These are phyloP conservation scores for Zygoascus biomembranicola DNA, from an alignment of 805 yeast genomes.

Conservation along the genomic window DNA sequence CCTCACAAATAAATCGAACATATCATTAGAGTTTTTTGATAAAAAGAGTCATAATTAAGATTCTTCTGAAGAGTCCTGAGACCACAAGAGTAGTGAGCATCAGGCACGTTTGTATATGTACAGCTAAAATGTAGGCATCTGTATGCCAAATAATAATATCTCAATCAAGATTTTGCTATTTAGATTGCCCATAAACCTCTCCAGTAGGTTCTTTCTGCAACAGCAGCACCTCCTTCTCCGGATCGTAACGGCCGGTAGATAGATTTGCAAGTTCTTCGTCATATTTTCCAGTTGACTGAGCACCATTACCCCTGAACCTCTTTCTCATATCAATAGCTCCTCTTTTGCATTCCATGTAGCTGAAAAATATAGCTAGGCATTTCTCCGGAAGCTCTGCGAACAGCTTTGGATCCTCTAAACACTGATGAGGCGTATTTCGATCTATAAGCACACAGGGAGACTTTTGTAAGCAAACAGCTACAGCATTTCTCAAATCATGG, in stretches of 20 bases:
- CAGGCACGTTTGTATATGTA: too few species aligned
- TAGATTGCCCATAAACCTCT: background rate
- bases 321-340: constrained; percentile 35
- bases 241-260: constrained; percentile 72
- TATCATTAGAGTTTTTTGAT: too few species aligned
- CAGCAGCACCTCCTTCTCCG: constrained; percentile 71
- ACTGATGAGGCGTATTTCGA: constrained; percentile 81
- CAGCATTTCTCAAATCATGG: constrained; percentile 88
- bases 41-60: too few species aligned
- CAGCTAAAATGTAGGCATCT: background rate
- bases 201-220: constrained; percentile 30
- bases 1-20: too few species aligned
- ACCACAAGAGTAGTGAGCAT: too few species aligned
- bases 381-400: constrained; percentile 74
- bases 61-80: too few species aligned
- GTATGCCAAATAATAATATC: background rate
- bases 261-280: constrained; percentile 79
- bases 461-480: constrained; percentile 90
- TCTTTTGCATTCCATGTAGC: constrained; percentile 77
- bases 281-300: constrained; percentile 84
- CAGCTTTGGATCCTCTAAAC: constrained; percentile 73
- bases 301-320: constrained; percentile 89
- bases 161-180: background rate
- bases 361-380: constrained; percentile 74
- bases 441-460: constrained; percentile 93